Evolutionary conservation across 768 basidiomycete genomes (phyloP).

Genomic region (Pholiota microspora): DNA sequence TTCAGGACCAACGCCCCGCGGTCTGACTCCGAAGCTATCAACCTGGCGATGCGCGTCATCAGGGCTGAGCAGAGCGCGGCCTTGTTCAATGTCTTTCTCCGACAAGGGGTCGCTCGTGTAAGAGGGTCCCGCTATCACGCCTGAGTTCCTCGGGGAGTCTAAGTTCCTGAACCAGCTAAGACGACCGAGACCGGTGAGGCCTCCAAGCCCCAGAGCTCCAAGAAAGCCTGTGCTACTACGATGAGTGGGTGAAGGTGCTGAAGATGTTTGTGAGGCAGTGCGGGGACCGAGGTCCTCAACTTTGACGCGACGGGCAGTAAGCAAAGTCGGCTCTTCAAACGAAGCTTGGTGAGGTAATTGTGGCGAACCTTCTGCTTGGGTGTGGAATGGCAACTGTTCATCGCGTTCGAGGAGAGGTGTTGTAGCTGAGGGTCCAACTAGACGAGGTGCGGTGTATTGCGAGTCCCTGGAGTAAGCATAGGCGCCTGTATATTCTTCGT

Average conservation of each 20-base stretch:
- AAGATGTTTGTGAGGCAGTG: constrained; percentile 19
- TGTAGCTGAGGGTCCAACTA: constrained; percentile 8
- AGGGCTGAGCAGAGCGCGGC: constrained; percentile 33
- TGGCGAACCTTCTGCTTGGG: constrained; percentile 13
- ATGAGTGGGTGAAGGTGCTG: constrained; percentile 13
- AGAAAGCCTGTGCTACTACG: constrained; percentile 23
- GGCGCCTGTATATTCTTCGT: constrained; percentile 26
- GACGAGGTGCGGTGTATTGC: constrained; percentile 22
- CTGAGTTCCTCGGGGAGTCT: constrained; percentile 22
- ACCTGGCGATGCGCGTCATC: constrained; percentile 18
- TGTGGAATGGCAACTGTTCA: constrained; percentile 15
- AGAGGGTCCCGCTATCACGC: constrained; percentile 20
- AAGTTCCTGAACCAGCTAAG: constrained; percentile 57
- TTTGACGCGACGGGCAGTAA: constrained; percentile 51
- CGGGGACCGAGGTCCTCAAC: constrained; percentile 36
- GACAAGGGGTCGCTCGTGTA: constrained; percentile 24
- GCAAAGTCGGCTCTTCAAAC: constrained; percentile 42
- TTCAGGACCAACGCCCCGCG: constrained; percentile 33
- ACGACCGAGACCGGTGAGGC: constrained; percentile 46
- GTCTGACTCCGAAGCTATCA: constrained; percentile 23
- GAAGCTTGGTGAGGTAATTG: constrained; percentile 32
- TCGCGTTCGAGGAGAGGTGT: constrained; percentile 17
- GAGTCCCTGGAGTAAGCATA: constrained; percentile 29
- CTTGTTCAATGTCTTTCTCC: constrained; percentile 49
- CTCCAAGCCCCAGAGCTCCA: constrained; percentile 44